Percentiles rank a stretch among this genome's conserved stretches.
phyloP scores from a whole-genome alignment of 148 eudicot species.

The Nepenthes gracilis region DNA sequence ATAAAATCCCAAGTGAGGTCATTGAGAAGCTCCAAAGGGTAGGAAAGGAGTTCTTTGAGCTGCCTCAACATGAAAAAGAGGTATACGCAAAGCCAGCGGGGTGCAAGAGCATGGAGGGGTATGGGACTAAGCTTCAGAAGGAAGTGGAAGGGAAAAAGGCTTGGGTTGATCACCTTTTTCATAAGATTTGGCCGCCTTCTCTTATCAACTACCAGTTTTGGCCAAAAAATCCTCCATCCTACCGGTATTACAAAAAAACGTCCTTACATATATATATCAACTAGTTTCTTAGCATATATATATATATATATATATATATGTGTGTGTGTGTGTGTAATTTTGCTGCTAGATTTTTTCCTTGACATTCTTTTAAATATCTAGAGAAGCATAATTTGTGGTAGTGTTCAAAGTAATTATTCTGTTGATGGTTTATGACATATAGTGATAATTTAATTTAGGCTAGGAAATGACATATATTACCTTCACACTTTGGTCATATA shows the following conservation, averaged over 20 bases:
- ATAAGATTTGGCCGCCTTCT: constrained; percentile 67
- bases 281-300: too few species aligned
- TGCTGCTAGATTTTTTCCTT: too few species aligned
- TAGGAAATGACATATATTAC: too few species aligned
- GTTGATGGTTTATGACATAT: too few species aligned
- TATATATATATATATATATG: too few species aligned
- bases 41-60: constrained; percentile 40
- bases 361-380: too few species aligned
- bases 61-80: constrained; percentile 47
- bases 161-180: constrained; percentile 91
- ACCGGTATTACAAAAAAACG: constrained; percentile 24
- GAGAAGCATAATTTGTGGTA: too few species aligned
- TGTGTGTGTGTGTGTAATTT: too few species aligned
- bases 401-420: too few species aligned
- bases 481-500: too few species aligned
- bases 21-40: constrained; percentile 22
- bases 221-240: constrained; percentile 69
- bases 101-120: constrained; percentile 41
- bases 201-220: constrained; percentile 48
- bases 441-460: too few species aligned
- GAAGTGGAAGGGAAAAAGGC: constrained; percentile 42
- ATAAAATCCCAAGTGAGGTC: constrained; percentile 30
- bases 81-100: constrained; percentile 31
- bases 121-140: constrained; percentile 51
- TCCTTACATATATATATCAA: too few species aligned